Evolutionary conservation across 345 rosid genomes (phyloP), one percentile per base, ranked within the genome.

Genomic region (Acer yangbiense): DNA sequence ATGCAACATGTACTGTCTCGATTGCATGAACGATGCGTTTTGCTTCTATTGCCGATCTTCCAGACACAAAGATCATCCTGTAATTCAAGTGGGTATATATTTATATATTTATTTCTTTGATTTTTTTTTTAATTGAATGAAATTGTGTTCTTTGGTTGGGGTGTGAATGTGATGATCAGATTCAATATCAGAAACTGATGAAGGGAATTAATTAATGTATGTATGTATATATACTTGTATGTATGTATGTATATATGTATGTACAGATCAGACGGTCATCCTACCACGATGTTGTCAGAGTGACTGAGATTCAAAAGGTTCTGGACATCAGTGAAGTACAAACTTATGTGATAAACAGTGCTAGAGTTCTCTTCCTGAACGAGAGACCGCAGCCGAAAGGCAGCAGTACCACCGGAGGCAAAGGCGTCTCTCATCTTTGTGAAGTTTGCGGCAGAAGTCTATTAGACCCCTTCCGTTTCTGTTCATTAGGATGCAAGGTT

Each of bases 401-500:
- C 25, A 21, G 25, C 2, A n/a, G 70, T 23, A 44, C 73, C 11
- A 73, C 69, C 64, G 66, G 63, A 60, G 11, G 74, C 27, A 77
- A 77, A 74, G 85, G 83, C 11, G 82, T 57, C 13, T 68, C 85
- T 29, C 77, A 85, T 82, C 25, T 80, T 3, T 85, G 85, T 41
- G 80, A 80, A 69, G 73, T 75, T 14, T 85, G 85, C 52, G 77
- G 76, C 18, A 77, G 88, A 18, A 82, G 32, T 71, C 84, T 86
- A 2, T 57, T 78, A 72, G 86, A 76, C 52, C 76, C 87, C 17
- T 78, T 74, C 62, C 85, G 85, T 39, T 81, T 80, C 79, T 85
- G 88, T 61, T 85, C 88, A 16, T 61, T 85, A 74, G 88, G 85
- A 21, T 85, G 88, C 39, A 85, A 85, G 88, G 88, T 85, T 62